These are phyloP conservation scores for Hypericum perforatum DNA, from an alignment of 345 rosid genomes.

Conservation along the genomic window DNA sequence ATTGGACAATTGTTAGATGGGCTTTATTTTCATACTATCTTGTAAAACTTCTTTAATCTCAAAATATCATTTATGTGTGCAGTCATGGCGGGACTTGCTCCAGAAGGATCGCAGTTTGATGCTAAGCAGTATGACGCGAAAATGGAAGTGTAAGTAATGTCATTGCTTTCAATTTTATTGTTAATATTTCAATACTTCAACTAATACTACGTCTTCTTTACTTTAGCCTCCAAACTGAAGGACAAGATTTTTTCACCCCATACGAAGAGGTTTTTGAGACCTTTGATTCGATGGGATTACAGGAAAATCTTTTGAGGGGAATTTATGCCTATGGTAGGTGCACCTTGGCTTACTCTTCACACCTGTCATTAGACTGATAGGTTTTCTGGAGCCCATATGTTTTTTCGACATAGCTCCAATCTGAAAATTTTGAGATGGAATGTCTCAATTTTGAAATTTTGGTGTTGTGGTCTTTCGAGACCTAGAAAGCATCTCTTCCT, in stretches of 20 bases:
- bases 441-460: no score
- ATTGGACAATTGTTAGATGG: no score
- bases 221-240: constrained; percentile 43
- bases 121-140: constrained; percentile 56
- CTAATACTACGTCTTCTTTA: no score
- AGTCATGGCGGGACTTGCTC: constrained; percentile 71
- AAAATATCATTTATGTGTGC: constrained; percentile 7
- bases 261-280: constrained; percentile 79
- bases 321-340: constrained; percentile 83
- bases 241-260: constrained; percentile 57
- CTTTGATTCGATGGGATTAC: constrained; percentile 81
- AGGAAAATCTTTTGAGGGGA: constrained; percentile 75
- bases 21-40: not conserved
- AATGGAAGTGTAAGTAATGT: constrained; percentile 63
- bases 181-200: no score
- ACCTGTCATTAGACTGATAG: no score
- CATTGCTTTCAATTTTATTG: constrained; percentile 4
- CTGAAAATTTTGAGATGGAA: no score
- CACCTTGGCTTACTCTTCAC: not conserved
- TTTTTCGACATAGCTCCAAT: no score
- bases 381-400: no score
- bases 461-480: no score
- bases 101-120: constrained; percentile 72
- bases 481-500: not conserved
- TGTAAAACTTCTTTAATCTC: not conserved